Evolutionary conservation across 1,284 basidiomycete species (phyloP), one percentile per base, ranked within the genome.

Genomic region (Blastosporella zonata): DNA sequence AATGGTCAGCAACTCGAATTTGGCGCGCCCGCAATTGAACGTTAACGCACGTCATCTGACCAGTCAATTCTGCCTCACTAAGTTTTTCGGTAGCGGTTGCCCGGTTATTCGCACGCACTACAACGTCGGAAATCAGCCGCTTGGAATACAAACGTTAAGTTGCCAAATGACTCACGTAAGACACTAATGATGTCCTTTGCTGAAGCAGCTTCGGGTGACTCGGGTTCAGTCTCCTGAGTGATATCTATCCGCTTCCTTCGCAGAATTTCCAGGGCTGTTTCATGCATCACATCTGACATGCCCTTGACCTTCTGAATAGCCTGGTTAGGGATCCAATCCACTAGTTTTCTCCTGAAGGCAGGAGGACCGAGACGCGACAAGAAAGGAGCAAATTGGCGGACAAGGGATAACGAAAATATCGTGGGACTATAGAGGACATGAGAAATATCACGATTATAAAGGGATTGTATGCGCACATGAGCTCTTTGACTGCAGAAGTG

Each of bases 131-230:
- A 18, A 39, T 27, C 47, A 52, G 6, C 15, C 27, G 42, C 23
- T 27, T 20, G 13, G 17, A 47, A 20, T 27, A 37, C 34, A 36
- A 23, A 25, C 28, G 23, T 40, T 7, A 33, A 18, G 13, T 10
- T 7, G 6, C 35, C 13, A 34, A 39, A n/a, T n/a, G 6, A 67
- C 75, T 61, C 47, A 79, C 78, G 54, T 53, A 80, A 63, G 43
- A 76, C 65, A 48, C 70, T 75, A 51, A 78, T 76, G 25, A 80
- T 71, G 59, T 80, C 77, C 56, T 71, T 74, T 1, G 57, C 54
- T n/a, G 56, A 49, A 29, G 59, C 56, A 22, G 60, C 60, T 1
- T 55, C 52, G 35, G 21, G 21, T n/a, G 55, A 48, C 7, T 55
- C 53, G n/a, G 25, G 40, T 29, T 49, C 48, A 3, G 55, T 57